Base-by-base conservation (phyloP, 2,329 filamentous ascomycete species). In the Rutstroemia sp. region DNA sequence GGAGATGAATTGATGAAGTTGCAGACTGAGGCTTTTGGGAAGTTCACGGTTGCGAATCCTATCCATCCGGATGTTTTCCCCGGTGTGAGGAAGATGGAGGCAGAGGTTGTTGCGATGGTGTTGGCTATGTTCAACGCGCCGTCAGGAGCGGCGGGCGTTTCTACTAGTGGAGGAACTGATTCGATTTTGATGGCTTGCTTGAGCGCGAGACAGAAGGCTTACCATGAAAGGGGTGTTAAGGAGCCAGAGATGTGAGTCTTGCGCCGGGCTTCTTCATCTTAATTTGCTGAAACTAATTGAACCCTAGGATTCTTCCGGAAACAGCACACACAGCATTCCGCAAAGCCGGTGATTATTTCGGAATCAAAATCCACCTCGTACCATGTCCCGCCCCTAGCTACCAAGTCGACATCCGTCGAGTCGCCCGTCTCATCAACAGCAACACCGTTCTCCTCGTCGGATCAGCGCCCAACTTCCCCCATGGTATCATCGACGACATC, bases 21-120 rank as follows among this genome's bases (percentile, higher is more conserved):
- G 41, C 94, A 99, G 75, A 88, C 89, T 5, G 89, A 96, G 70
- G 92, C 94, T 0, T 97, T 92, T 77, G 88, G 88, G 62, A 88
- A 88, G 72, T 99, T 99, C 71, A 92, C 91, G 51, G 94, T 99
- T 30, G 82, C 91, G 41, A 99, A 99, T 72, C 94, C 94, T 3
- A 94, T 99, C 64, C 94, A 99, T 71, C 94, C 94, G 6, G 94
- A 99, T 73, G 92, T 99, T 45, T 99, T 99, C 74, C 94, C 94
- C 16, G 94, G 92, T 27, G 92, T 99, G 52, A 80, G 94, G 67
- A 99, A 99, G 81, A 99, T 99, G 94, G 94, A 99, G 76, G 92
- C 94, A 46, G 94, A 99, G 75, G 78, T 99, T 60, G 94, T 99
- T 52, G 88, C 92, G 63, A 99, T 99, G 92, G 91, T 95, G 30